phyloP scores from a whole-genome alignment of 169 alveolate species.

The Plasmodium relictum region DNA sequence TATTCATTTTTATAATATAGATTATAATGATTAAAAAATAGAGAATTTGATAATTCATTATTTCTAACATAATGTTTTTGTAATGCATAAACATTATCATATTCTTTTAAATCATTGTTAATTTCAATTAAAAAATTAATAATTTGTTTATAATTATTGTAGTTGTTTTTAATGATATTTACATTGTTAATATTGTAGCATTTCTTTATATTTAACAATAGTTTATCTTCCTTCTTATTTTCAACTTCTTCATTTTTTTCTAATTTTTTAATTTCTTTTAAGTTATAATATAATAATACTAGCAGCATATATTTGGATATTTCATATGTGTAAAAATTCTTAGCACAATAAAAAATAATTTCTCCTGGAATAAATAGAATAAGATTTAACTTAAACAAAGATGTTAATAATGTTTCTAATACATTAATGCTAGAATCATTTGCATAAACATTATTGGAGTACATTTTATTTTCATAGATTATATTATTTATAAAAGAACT shows the following conservation, averaged over 20 bases:
- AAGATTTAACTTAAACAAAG: conserved; percentile 27
- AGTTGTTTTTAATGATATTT: background rate
- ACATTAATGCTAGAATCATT: conserved; percentile 41
- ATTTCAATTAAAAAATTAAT: conserved; percentile 57
- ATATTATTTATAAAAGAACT: no score
- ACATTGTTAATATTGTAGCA: background rate
- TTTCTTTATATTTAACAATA: background rate
- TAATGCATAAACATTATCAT: conserved; percentile 64
- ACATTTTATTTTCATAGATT: conserved; percentile 8
- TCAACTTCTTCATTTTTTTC: background rate
- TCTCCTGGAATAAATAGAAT: conserved; percentile 34
- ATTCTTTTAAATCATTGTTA: conserved; percentile 27
- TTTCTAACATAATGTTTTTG: conserved; percentile 15
- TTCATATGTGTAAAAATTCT: conserved; percentile 41
- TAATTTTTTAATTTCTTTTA: conserved; percentile 19
- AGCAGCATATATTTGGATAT: conserved; percentile 40
- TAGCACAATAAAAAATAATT: conserved; percentile 50
- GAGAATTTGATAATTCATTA: conserved; percentile 23
- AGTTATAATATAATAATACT: conserved; percentile 6
- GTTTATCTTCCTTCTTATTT: background rate
- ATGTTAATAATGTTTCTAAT: conserved; percentile 42
- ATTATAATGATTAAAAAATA: conserved; percentile 50
- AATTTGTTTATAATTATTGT: conserved; percentile 31
- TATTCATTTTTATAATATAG: conserved; percentile 35
- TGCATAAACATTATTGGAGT: conserved; percentile 37